Conservation (phyloP, 768 basidiomycete genomes). For the Suillus subluteus region DNA sequence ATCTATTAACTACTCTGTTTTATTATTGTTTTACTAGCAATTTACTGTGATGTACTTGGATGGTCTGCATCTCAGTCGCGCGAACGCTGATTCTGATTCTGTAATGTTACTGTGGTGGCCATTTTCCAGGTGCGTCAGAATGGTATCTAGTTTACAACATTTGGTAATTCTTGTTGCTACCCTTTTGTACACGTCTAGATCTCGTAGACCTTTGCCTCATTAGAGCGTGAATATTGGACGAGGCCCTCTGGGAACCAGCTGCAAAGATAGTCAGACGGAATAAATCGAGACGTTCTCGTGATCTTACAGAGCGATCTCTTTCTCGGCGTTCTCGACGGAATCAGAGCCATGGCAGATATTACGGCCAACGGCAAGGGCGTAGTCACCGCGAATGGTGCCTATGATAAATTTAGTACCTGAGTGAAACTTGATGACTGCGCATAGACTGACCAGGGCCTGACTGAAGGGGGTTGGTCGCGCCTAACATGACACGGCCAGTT, state of each 20-base stretch:
- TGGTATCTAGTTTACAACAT: slow-evolving; percentile 26
- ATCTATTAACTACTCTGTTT: slow-evolving; percentile 10
- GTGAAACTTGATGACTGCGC: slow-evolving; percentile 2
- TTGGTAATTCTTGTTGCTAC: background rate
- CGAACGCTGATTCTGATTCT: background rate
- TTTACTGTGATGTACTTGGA: background rate
- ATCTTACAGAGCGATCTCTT: slow-evolving; percentile 90
- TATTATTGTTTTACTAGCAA: slow-evolving; percentile 7
- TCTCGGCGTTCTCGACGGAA: slow-evolving; percentile 86
- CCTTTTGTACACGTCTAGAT: slow-evolving; percentile 28
- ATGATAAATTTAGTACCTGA: slow-evolving; percentile 11
- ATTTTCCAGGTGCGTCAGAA: slow-evolving; percentile 3
- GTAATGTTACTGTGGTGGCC: background rate
- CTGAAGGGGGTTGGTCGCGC: slow-evolving; percentile 93
- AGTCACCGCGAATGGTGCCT: slow-evolving; percentile 98
- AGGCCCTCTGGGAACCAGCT: slow-evolving; percentile 94
- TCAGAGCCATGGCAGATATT: slow-evolving; percentile 95
- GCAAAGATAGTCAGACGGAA: background rate
- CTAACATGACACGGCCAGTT: slow-evolving; percentile 95
- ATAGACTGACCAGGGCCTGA: slow-evolving; percentile 74
- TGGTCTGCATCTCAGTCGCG: background rate
- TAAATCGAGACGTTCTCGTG: background rate
- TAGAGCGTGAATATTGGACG: slow-evolving; percentile 67
- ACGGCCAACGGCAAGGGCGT: slow-evolving; percentile 89
- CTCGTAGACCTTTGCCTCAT: slow-evolving; percentile 82